Base-by-base conservation (phyloP, 176 grass and related monocot genomes). In the Eremochloa ophiuroides region DNA sequence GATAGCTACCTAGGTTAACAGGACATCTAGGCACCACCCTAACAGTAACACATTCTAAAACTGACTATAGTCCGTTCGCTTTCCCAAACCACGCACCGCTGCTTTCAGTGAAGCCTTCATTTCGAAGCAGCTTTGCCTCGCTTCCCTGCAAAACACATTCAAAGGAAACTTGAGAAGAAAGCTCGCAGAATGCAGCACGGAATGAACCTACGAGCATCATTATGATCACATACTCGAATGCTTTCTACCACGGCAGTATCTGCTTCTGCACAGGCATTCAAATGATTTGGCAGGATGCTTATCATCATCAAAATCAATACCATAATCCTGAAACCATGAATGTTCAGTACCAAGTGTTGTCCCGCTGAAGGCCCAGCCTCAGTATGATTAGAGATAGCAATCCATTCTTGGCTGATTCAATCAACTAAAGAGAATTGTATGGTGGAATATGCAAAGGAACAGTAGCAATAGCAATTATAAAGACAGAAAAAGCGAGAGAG, bases 281-380 rank as follows among this genome's bases (percentile, higher is more conserved):
- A 84, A 88, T 66, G 61, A 23, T 61, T 67, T 69, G 13, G 22
- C 61, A 31, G 47, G 69, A 37, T 59, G 27, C 4, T 66, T 74
- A 30, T 73, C 67, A 46, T 31, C 60, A 17, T 74, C 62, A 2
- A 88, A 88, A 80, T 88, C 68, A 75, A 88, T 69, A 23, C 86
- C 86, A 66, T 88, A 88, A 73, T 88, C 86, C 86, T 88, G 61
- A 59, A 84, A 74, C n/a, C 47, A 66, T 14, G 20, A 77, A 62
- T 47, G 61, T 29, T 47, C n/a, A 47, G 56, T 62, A 17, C 16
- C 56, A 51, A 66, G 30, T 22, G 15, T 61, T 13, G 62, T 40
- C 10, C 59, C 25, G 4, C 13, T 68, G 28, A 18, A 68, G 16
- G 50, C 13, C 14, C 14, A 62, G 51, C 7, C 6, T 2, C 22